Base-by-base conservation (phyloP, 345 rosid species). In the Eucalyptus curtisii region DNA sequence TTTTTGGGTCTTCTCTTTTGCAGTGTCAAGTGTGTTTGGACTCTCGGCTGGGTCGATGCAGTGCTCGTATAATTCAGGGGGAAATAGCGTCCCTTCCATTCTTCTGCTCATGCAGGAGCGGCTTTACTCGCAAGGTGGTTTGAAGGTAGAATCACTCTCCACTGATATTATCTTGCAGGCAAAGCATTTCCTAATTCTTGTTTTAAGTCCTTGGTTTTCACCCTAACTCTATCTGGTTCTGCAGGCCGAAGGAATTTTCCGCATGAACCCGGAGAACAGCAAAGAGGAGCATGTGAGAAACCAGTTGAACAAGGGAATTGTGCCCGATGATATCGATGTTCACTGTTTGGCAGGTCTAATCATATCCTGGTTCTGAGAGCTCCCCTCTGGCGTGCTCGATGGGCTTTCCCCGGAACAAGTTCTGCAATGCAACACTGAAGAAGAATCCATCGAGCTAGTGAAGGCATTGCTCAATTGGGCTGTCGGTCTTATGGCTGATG, bases 31-130 rank as follows among this genome's bases (percentile, higher is more conserved):
- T 31, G 98, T 98, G 86, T 96, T 98, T 92, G 99, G 99, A 14
- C 99, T 98, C 64, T 98, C 99, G 8, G 98, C 99, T 4, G 98
- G 95, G 86, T 96, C 99, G 66, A 97, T 97, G 99, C 99, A 97
- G 90, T 94, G 98, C 87, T 93, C 97, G 42, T 95, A 66, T 44
- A 99, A 98, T 57, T 91, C 94, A 13, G 93, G 90, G 91, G 98
- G 99, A 33, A 96, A 95, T 89, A 95, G 99, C 88, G 96, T 98
- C 68, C 99, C 99, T 53, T 96, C 99, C 79, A 96, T 98, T 91
- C 96, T 98, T 86, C 91, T 96, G 92, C 92, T 96, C 87, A 96
- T 96, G 99, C 99, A 96, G 88, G 94, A 95, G 87, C 93, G 97
- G 14, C 88, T 98, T 5, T 98, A 94, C 86, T 92, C 97, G 5